Evolutionary conservation across 2,329 filamentous ascomycete genomes (phyloP).

Genomic region (Sporothrix curviconia): DNA sequence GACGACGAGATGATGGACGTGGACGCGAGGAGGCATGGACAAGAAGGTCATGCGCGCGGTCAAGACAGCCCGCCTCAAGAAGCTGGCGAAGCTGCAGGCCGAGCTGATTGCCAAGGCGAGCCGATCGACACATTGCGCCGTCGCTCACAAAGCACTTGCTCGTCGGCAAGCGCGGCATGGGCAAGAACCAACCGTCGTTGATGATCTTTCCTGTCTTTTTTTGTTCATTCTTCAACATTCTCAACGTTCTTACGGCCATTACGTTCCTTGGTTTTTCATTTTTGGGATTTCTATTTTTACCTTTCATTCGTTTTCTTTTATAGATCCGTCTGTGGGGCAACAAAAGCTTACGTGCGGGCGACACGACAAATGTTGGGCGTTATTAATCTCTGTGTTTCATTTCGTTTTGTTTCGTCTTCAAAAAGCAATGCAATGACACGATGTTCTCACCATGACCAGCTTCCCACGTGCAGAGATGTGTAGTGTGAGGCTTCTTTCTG

Average conservation of each 20-base stretch:
- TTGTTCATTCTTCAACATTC: too few relatives aligned
- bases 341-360: constrained; percentile 1
- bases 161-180: constrained; percentile 86
- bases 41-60: constrained; percentile 67
- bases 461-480: background rate
- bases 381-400: background rate
- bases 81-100: constrained; percentile 95
- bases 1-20: constrained; percentile 72
- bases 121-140: constrained; percentile 79
- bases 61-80: constrained; percentile 67
- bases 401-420: background rate
- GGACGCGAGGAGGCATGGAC: constrained; percentile 39
- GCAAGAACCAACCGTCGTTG: constrained; percentile 76
- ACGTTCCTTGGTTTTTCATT: background rate
- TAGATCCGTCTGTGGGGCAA: background rate
- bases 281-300: background rate
- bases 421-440: constrained; percentile 8
- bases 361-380: constrained; percentile 6
- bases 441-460: background rate
- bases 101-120: constrained; percentile 95
- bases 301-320: background rate
- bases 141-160: constrained; percentile 87
- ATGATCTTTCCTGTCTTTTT: background rate
- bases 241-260: too few relatives aligned
- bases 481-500: background rate